Evolutionary conservation across 1,284 basidiomycete species (phyloP), one percentile per base, ranked within the genome.

Genomic region (Anthracocystis walkeri): DNA sequence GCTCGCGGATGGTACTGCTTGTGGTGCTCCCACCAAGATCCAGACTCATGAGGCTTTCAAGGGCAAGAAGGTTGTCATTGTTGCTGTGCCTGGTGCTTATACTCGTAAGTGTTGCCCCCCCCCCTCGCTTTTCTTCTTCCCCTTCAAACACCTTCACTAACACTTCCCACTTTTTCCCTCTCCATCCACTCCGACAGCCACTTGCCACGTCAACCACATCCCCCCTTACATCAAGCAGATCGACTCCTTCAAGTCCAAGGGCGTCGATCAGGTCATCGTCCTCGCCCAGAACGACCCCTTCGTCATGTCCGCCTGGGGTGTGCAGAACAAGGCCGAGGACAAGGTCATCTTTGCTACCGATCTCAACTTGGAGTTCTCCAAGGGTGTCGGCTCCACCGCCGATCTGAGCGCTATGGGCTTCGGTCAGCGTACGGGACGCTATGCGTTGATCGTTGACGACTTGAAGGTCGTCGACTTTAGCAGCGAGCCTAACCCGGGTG

Each of bases 21-120:
- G 85, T 66, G 85, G 85, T 40, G 66, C 78, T 21, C 85, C 84
- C 44, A 77, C 87, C 56, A 77, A 82, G 68, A 58, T 86, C 58
- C 72, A 87, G 65, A 91, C 90, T 21, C 88, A 90, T 73, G 75
- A 81, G 18, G 78, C 89, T 50, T 92, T 91, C 91, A 92, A 91
- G 86, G 91, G 90, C 82, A 93, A 94, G 88, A 93, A 92, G 86
- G 90, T 93, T 59, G 90, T 93, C 50, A 85, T 93, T 66, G 89
- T 93, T 84, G 87, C 91, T 66, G 90, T 93, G 44, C 92, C 92
- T 27, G 92, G 92, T 60, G 91, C 92, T 27, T 78, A 90, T 86
- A 58, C 57, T 42, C 75, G 73, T 75, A 58, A 75, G 73, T 75
- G 6, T 14, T 31, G 7, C n/a, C 14, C 23, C 18, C 11, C 27